phyloP scores from a whole-genome alignment of 2,329 filamentous ascomycete genomes.

The Dactylellina leptospora region DNA sequence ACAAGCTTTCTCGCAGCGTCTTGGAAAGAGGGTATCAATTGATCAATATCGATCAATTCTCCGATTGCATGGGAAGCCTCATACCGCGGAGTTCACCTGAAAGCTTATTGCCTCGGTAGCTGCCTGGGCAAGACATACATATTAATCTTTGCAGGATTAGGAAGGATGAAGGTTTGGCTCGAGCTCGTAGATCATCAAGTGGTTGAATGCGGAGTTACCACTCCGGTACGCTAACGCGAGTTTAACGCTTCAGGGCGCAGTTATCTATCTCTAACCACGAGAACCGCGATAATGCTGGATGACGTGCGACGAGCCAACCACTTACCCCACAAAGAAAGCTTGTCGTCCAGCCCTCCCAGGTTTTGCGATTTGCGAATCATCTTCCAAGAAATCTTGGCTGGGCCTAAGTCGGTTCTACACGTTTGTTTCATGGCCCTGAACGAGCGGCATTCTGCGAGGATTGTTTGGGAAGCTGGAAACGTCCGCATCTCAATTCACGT shows the following conservation, averaged over 20 bases:
- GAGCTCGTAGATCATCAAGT: conserved; percentile 30
- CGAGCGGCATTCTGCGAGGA: conserved; percentile 29
- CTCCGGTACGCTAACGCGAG: conserved; percentile 11
- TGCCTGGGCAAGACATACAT: conserved; percentile 46
- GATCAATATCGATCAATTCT: conserved; percentile 14
- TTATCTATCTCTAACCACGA: conserved; percentile 15
- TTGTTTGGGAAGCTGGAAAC: conserved; percentile 24
- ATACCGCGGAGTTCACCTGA: background rate
- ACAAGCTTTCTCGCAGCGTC: background rate
- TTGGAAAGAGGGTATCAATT: background rate
- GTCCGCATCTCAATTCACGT: background rate
- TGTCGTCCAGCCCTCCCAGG: conserved; percentile 28
- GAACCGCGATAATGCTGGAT: conserved; percentile 16
- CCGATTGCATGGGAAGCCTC: conserved; percentile 11
- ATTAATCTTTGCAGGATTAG: conserved; percentile 42
- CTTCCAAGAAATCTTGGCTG: conserved; percentile 36
- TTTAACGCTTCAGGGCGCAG: background rate
- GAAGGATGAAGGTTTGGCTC: conserved; percentile 24
- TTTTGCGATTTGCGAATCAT: conserved; percentile 30
- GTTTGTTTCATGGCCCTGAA: conserved; percentile 36
- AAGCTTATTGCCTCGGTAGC: conserved; percentile 50
- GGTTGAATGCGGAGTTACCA: conserved; percentile 12
- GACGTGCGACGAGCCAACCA: conserved; percentile 43
- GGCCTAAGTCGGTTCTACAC: conserved; percentile 26
- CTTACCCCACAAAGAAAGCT: conserved; percentile 48